These are phyloP conservation scores for Eucalyptus curtisii DNA, from an alignment of 345 rosid species.

Conservation along the genomic window DNA sequence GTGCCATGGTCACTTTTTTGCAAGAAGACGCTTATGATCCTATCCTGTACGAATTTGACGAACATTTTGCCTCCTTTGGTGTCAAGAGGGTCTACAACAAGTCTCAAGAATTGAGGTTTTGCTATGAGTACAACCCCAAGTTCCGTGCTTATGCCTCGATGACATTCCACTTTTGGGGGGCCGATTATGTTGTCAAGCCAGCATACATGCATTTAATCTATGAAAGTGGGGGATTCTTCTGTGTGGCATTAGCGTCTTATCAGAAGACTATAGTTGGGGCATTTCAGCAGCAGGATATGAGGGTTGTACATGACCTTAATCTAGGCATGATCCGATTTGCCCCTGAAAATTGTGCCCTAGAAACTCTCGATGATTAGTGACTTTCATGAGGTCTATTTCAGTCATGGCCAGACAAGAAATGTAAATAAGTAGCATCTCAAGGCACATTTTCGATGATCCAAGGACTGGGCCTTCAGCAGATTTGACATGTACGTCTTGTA, in stretches of 20 bases:
- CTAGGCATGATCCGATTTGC: neutral
- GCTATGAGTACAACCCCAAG: neutral
- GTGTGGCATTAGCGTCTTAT: neutral
- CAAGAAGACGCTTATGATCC: neutral
- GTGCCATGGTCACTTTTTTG: neutral
- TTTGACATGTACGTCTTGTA: neutral
- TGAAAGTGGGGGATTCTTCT: neutral
- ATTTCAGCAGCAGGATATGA: neutral
- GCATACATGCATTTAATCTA: neutral
- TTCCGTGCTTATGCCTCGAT: neutral
- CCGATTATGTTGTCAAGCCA: neutral
- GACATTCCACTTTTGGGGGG: slow-evolving; percentile 1
- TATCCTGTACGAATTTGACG: neutral
- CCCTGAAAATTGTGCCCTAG: neutral
- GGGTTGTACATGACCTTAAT: neutral
- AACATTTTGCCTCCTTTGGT: neutral
- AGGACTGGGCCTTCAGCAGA: neutral
- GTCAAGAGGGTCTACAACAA: neutral
- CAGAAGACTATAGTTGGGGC: neutral
- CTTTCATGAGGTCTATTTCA: neutral
- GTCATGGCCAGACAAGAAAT: neutral
- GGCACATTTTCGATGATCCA: neutral
- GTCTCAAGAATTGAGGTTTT: neutral
- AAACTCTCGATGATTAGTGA: neutral
- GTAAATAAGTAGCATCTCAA: neutral